phyloP scores from a whole-genome alignment of 2,329 filamentous ascomycete genomes.

The Paraphoma sp. region DNA sequence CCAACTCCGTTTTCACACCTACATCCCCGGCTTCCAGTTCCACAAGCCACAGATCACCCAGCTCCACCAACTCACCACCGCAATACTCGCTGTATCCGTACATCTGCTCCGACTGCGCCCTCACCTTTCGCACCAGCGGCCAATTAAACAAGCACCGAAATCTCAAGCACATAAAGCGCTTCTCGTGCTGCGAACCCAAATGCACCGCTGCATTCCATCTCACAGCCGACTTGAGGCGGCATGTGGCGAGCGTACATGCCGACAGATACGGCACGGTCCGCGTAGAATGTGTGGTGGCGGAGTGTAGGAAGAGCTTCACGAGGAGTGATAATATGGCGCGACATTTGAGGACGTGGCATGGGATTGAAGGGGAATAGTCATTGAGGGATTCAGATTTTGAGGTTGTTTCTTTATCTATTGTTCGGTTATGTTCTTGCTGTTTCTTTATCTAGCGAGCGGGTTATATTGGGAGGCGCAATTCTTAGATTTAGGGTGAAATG shows the following conservation, averaged over 20 bases:
- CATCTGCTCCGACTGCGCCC: not conserved
- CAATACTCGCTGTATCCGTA: not conserved
- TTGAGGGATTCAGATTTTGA: not conserved
- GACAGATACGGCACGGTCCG: not conserved
- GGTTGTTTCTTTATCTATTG: not conserved
- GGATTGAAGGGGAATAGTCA: not conserved
- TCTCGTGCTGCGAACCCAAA: not conserved
- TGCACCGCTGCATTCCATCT: not conserved
- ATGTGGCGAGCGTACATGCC: not conserved
- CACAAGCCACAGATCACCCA: not conserved
- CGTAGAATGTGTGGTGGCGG: not conserved
- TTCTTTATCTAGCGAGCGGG: not conserved
- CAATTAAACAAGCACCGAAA: not conserved
- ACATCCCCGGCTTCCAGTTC: not conserved
- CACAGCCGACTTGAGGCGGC: not conserved
- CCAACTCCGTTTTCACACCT: not conserved
- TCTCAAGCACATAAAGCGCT: not conserved
- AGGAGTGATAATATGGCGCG: not conserved
- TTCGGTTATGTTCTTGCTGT: not conserved
- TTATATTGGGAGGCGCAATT: not conserved
- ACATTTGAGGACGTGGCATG: not conserved
- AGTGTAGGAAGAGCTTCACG: not conserved
- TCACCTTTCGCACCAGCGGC: not conserved
- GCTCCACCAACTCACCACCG: not conserved
- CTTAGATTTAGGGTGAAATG: not conserved